phyloP scores from a whole-genome alignment of 2,329 filamentous ascomycete genomes.

The Aspergillus amoenus region DNA sequence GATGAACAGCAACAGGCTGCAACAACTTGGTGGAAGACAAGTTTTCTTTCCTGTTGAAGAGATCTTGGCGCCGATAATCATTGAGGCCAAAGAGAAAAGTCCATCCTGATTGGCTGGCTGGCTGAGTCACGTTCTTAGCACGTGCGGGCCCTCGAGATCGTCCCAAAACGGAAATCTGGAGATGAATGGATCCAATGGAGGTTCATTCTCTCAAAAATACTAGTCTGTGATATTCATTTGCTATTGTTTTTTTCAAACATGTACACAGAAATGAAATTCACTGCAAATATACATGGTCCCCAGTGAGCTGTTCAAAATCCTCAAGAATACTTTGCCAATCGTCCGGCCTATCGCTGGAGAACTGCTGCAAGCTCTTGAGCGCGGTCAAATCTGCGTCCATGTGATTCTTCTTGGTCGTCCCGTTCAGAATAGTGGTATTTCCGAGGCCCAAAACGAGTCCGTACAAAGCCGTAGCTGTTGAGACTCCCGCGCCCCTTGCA shows the following conservation, averaged over 20 bases:
- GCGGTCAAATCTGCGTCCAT: conserved; percentile 56
- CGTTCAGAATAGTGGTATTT: conserved; percentile 54
- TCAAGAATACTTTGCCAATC: conserved; percentile 52
- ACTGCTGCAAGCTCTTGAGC: conserved; percentile 41
- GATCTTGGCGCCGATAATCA: conserved; percentile 21
- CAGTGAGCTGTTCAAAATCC: conserved; percentile 48
- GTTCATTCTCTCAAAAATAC: neutral
- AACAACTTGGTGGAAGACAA: conserved; percentile 9
- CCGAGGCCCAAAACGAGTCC: conserved; percentile 55
- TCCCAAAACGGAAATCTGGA: neutral
- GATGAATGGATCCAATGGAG: neutral
- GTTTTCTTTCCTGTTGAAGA: conserved; percentile 17
- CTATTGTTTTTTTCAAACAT: too few species aligned
- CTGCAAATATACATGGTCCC: conserved; percentile 24
- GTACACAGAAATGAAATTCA: neutral
- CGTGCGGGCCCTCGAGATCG: conserved; percentile 1
- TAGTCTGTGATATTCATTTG: neutral
- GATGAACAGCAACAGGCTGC: conserved; percentile 3
- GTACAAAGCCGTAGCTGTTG: conserved; percentile 54
- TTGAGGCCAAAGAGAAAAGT: conserved; percentile 23
- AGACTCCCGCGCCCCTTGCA: conserved; percentile 44
- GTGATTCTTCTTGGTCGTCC: conserved; percentile 52
- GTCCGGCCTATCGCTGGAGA: conserved; percentile 46
- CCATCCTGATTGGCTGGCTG: conserved; percentile 18
- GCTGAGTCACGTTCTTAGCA: conserved; percentile 21